phyloP scores from a whole-genome alignment of 73 alveolate species.

The Breviolum minutum region DNA sequence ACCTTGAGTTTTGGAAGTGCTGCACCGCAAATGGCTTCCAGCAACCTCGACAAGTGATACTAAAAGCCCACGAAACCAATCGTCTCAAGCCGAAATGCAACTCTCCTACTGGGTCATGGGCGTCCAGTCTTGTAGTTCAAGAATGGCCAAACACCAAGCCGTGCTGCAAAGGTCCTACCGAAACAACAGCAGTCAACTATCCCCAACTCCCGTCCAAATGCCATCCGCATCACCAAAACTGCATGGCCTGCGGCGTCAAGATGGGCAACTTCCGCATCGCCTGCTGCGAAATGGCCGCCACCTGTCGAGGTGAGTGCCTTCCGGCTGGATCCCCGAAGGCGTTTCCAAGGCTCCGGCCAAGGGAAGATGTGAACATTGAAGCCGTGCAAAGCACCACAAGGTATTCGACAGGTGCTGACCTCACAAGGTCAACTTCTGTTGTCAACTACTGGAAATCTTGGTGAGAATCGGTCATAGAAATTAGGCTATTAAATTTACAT shows the following conservation, averaged over 20 bases:
- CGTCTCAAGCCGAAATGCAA: too few relatives aligned
- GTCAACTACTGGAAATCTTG: too few relatives aligned
- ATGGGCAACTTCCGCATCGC: slow-evolving; percentile 53
- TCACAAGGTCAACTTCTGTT: background rate
- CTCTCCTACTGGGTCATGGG: background rate
- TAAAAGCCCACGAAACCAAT: too few relatives aligned
- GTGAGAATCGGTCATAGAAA: too few relatives aligned
- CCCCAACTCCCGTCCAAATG: background rate
- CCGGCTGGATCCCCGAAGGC: background rate
- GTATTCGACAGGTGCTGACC: slow-evolving; percentile 74
- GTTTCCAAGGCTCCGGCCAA: background rate
- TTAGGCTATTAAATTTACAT: too few relatives aligned
- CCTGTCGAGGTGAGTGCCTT: slow-evolving; percentile 2
- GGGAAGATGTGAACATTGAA: slow-evolving; percentile 15
- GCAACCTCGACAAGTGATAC: background rate
- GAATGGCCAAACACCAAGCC: slow-evolving; percentile 49
- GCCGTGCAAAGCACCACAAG: slow-evolving; percentile 45
- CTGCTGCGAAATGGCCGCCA: slow-evolving; percentile 38
- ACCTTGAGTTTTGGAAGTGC: slow-evolving; percentile 57
- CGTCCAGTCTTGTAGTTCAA: slow-evolving; percentile 45
- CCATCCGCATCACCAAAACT: background rate
- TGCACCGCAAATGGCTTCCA: slow-evolving; percentile 33
- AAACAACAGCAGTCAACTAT: background rate
- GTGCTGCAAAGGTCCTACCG: slow-evolving; percentile 76
- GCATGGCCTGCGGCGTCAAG: slow-evolving; percentile 41